These are phyloP conservation scores for Pestalotiopsis sp. DNA, from an alignment of 2,329 filamentous ascomycete species.

Conservation along the genomic window DNA sequence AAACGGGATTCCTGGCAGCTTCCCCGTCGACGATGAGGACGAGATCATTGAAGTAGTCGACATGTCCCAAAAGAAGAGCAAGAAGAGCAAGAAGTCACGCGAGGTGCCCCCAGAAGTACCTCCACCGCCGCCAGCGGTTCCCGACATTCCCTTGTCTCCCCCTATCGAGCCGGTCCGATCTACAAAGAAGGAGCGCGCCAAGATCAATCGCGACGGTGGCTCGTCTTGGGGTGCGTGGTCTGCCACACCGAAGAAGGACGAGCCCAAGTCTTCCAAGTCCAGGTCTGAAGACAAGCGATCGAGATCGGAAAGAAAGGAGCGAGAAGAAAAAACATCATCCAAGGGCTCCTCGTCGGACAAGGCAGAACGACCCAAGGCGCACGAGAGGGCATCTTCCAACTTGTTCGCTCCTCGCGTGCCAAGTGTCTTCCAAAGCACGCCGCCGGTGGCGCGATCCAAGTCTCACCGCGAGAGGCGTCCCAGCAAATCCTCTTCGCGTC, in stretches of 20 bases:
- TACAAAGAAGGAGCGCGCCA: constrained; percentile 75
- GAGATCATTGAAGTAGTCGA: constrained; percentile 55
- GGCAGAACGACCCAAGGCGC: constrained; percentile 46
- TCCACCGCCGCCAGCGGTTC: constrained; percentile 46
- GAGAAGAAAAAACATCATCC: constrained; percentile 63
- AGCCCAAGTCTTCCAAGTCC: constrained; percentile 59
- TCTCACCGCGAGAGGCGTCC: constrained; percentile 67
- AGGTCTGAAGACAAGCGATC: constrained; percentile 64
- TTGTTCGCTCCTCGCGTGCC: constrained; percentile 53
- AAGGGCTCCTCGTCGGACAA: constrained; percentile 77
- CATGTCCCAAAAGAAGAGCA: constrained; percentile 42
- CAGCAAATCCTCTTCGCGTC: constrained; percentile 63
- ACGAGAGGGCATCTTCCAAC: constrained; percentile 35
- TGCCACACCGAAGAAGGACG: constrained; percentile 55
- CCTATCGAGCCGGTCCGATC: constrained; percentile 58
- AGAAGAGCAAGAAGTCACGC: constrained; percentile 34
- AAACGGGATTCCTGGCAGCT: constrained; percentile 28
- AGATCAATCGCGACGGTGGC: constrained; percentile 70
- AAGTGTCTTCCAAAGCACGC: constrained; percentile 69
- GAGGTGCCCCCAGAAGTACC: constrained; percentile 33
- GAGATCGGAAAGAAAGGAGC: constrained; percentile 53
- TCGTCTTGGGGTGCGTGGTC: constrained; percentile 79
- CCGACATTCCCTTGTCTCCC: constrained; percentile 50
- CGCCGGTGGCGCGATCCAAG: constrained; percentile 68
- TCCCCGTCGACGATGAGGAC: constrained; percentile 34